Evolutionary conservation across 2,329 filamentous ascomycete genomes (phyloP), one percentile per base, ranked within the genome.

Genomic region (Pezicula carpinea): DNA sequence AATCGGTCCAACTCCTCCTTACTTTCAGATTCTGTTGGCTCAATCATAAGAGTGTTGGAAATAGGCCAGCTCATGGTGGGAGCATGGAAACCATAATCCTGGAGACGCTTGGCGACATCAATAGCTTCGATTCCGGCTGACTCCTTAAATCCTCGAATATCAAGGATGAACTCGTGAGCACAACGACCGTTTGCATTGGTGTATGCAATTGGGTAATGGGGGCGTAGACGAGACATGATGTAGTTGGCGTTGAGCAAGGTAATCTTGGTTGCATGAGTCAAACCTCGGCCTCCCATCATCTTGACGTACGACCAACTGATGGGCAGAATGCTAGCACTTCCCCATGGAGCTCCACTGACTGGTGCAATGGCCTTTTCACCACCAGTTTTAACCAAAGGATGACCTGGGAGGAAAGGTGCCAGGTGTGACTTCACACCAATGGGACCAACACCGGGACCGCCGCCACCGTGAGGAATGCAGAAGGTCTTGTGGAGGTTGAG

Each of bases 401-500:
- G 85, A 3, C 62, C 60, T 4, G 91, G 89, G 13, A 96, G 76
- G 74, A 83, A 90, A 5, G 82, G 80, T 6, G 78, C 70, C 42
- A 97, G 81, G 61, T 95, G 88, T 51, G 82, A 71, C 65, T 91
- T 93, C 46, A 96, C 92, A 63, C 90, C 91, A 56, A 97, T 95
- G 44, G 92, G 92, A 2, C 92, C 92, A 32, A 96, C 89, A 60
- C 92, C 92, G 8, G 92, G 92, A 14, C 92, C 92, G 55, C 92
- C 92, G 53, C 92, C 92, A 46, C 92, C 92, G 68, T 97, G 92
- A 39, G 92, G 92, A 61, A 97, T 97, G 66, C 92, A 97, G 76
- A 97, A 97, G 3, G 92, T 97, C 79, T 97, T 97, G 80, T 97
- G 92, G 35, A 97, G 78, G 69, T 97, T 97, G 50, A 97, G 76